A percentile compares a stretch with the other conserved stretches of the same genome.
These are phyloP conservation scores for Antrodiella citrinella DNA, from an alignment of 768 basidiomycete genomes.

Conservation along the genomic window DNA sequence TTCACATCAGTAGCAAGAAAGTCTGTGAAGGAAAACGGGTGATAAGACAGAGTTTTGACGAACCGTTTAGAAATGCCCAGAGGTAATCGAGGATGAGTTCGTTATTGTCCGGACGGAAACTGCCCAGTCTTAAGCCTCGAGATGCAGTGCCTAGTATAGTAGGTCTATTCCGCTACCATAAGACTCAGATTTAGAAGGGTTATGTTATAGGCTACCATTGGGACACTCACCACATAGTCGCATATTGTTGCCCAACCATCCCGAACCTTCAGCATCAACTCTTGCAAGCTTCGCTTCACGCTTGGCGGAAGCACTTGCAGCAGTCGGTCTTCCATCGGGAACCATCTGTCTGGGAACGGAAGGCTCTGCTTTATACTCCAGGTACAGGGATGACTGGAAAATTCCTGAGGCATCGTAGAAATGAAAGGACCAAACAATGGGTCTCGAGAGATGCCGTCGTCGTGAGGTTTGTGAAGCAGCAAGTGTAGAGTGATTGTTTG, in stretches of 20 bases:
- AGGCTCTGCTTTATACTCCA: constrained; percentile 41
- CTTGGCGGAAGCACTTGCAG: constrained; percentile 42
- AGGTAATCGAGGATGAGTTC: constrained; percentile 35
- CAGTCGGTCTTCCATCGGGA: constrained; percentile 18
- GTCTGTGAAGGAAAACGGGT: not conserved
- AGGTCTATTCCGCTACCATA: constrained; percentile 6
- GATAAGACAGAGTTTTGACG: constrained; percentile 2
- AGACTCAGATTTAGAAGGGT: no score
- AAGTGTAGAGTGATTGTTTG: constrained; percentile 83
- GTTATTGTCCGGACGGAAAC: not conserved
- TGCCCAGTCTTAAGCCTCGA: not conserved
- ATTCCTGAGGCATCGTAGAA: constrained; percentile 62
- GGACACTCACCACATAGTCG: constrained; percentile 47
- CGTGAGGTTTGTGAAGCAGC: constrained; percentile 49
- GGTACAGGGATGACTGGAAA: constrained; percentile 75
- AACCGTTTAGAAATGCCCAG: constrained; percentile 93
- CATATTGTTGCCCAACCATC: constrained; percentile 51
- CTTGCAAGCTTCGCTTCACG: constrained; percentile 16
- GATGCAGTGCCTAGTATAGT: not conserved
- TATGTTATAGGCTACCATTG: no score
- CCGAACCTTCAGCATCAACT: constrained; percentile 27
- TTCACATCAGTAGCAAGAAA: constrained; percentile 6
- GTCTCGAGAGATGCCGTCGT: constrained; percentile 34
- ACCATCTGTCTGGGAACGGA: constrained; percentile 15
- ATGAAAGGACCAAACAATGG: constrained; percentile 69